Percentiles rank a stretch among this genome's conserved stretches.
phyloP scores from a whole-genome alignment of 805 yeast species.

The Danielozyma ontarioensis region DNA sequence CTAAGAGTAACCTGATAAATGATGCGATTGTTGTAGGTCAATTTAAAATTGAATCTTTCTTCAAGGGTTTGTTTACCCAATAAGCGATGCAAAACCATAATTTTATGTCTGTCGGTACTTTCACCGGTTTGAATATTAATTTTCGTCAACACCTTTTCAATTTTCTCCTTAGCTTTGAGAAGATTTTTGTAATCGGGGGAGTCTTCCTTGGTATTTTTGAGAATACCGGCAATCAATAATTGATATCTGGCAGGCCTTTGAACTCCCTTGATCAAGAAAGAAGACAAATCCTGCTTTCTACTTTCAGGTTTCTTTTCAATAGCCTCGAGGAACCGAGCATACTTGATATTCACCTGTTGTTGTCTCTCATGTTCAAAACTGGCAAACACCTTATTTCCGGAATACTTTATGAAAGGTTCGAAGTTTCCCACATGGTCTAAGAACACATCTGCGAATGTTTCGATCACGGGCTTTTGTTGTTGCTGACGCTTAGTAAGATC shows the following conservation, averaged over 20 bases:
- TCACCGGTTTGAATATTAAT: conserved; percentile 89
- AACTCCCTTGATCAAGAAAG: conserved; percentile 91
- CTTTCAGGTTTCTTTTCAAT: conserved; percentile 81
- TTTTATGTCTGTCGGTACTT: conserved; percentile 86
- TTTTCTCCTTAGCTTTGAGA: conserved; percentile 66
- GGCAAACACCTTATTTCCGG: conserved; percentile 93
- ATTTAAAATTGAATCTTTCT: conserved; percentile 79
- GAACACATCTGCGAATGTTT: conserved; percentile 81
- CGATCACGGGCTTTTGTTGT: conserved; percentile 77
- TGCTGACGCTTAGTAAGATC: conserved; percentile 80
- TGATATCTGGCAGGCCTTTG: conserved; percentile 96
- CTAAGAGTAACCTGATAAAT: conserved; percentile 69
- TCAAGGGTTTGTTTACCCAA: conserved; percentile 71
- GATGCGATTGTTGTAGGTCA: conserved; percentile 77
- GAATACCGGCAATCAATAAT: conserved; percentile 70
- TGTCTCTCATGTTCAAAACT: conserved; percentile 94
- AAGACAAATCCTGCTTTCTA: conserved; percentile 84
- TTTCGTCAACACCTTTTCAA: conserved; percentile 68
- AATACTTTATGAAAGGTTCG: conserved; percentile 89
- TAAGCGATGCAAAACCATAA: conserved; percentile 61
- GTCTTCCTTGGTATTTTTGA: conserved; percentile 76
- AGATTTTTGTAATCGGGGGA: conserved; percentile 68
- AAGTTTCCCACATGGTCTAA: conserved; percentile 79
- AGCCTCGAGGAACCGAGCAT: conserved; percentile 91
- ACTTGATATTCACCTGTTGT: conserved; percentile 80